Base-by-base conservation (phyloP, 352 stramenopile species). In the Phytophthora podocarpi region DNA sequence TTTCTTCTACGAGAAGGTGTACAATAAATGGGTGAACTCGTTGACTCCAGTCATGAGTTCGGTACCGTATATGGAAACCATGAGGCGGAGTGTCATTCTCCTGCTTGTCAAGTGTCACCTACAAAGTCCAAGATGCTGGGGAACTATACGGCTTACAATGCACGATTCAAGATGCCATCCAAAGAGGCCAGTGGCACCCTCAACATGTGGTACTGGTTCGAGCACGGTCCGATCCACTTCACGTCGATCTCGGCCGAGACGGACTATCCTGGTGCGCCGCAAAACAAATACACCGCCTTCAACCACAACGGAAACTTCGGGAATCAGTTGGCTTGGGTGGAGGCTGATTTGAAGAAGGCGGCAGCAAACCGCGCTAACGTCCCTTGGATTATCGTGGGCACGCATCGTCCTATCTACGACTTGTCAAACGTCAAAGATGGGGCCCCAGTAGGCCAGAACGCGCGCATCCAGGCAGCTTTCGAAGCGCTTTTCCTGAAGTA, bases 121-220 rank as follows among this genome's bases (percentile, higher is more conserved):
- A 58, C 31, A 18, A 79, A 84, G 56, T 72, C 74, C 40, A 57
- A 80, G 28, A 64, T 64, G n/a, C 51, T 95, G 26, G 68, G 74
- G 23, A 95, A 91, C 43, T 96, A 92, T 55, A 67, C 73, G 28
- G 85, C 85, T 4, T 96, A 80, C 67, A 95, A 96, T 41, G 34
- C 70, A 15, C 80, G 87, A 36, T 96, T 91, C 59, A 78, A 82
- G 28, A 96, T 96, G 83, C 87, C 85, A 12, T 91, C 85, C 3
- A 30, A 27, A 1, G 85, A 93, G 55, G 70, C 46, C 28, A 56
- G 62, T 5, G 78, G 81, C 2, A 66, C 59, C 15, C 58, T 77
- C 53, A 91, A 90, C 40, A 96, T 95, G 82, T 96, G 84, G 82
- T 90, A 96, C 67, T 93, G 82, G 16, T 97, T 95, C 48, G 77